Base-by-base conservation (phyloP, 306 rosid species). In the Rubus parviflorus region DNA sequence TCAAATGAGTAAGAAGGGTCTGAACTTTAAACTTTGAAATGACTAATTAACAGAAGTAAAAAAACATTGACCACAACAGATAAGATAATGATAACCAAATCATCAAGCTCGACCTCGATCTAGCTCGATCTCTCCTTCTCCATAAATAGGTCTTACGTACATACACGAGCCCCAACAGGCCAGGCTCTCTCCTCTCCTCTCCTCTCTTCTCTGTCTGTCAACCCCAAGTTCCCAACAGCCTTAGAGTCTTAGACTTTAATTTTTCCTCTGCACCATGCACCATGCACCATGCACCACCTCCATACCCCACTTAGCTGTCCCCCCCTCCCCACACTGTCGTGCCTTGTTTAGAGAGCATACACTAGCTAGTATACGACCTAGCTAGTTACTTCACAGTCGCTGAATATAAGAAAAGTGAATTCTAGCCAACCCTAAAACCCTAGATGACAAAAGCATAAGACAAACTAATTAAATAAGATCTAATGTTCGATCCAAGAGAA, bases 11-110 rank as follows among this genome's bases (percentile, higher is more conserved):
- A 58, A 30, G n/a, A 61, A 61, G 10, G n/a, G 19, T 58, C 6
- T 0, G 54, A 19, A n/a, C 60, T 57, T 9, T 22, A n/a, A 61
- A 61, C 42, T 14, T 14, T 25, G 43, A 61, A 64, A 15, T 64
- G 46, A 64, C 46, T 6, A 16, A 16, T 64, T 15, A 64, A 25
- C 35, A 56, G 30, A 16, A 69, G 47, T 47, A 16, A 47, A 46
- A 46, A 8, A 47, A 14, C 75, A 42, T 42, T 43, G 68, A 42
- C 4, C 54, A 42, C 12, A 13, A 41, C 16, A 16, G 13, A 64
- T 16, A 64, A 64, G 46, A 74, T 6, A 58, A 74, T 74, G 69
- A 74, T 74, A 74, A 43, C 46, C 69, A 74, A 74, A 74, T 60
- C 69, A 74, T 74, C 8, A 6, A 61, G 43, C 67, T 58, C 64